A percentile compares a stretch with the other conserved stretches of the same genome.
Evolutionary conservation across 352 stramenopile genomes (phyloP).

Genomic region (Thalassiosira hispida): DNA sequence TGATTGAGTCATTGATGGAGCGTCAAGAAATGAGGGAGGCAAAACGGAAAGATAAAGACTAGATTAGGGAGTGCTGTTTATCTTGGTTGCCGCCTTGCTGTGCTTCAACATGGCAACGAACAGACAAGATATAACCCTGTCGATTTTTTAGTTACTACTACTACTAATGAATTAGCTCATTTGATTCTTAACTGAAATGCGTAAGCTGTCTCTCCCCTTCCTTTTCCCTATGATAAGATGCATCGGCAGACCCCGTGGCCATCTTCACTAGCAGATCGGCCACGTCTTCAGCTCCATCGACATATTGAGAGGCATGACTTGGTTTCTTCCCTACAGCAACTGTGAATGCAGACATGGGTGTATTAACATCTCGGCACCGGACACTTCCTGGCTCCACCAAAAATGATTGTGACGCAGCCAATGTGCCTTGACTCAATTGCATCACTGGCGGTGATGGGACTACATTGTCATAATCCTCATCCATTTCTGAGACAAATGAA

Average conservation of each 20-base stretch:
- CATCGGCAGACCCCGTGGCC: constrained; percentile 14
- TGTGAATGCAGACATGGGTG: constrained; percentile 61
- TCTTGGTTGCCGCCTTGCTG: not conserved
- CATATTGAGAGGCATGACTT: constrained; percentile 74
- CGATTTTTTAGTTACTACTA: constrained; percentile 2
- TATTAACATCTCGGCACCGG: constrained; percentile 29
- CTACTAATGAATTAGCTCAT: not conserved
- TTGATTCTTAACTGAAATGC: constrained; percentile 24
- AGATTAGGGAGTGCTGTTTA: not conserved
- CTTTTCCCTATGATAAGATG: constrained; percentile 4
- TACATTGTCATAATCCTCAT: constrained; percentile 51
- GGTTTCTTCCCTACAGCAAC: constrained; percentile 80
- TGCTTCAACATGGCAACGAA: too few relatives aligned
- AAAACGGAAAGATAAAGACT: constrained; percentile 23
- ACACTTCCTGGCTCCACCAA: constrained; percentile 26
- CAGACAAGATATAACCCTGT: too few relatives aligned
- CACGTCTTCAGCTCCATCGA: constrained; percentile 73
- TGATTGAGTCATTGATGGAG: constrained; percentile 28
- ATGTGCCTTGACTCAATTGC: constrained; percentile 18
- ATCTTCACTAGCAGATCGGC: constrained; percentile 56
- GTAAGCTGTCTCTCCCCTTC: constrained; percentile 12
- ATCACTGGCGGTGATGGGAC: constrained; percentile 41
- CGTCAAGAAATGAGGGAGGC: constrained; percentile 21
- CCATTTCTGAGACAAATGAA: constrained; percentile 77
- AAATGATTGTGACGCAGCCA: constrained; percentile 23